A percentile compares a stretch with the other conserved stretches of the same genome.
Evolutionary conservation across 176 grass and related monocot genomes (phyloP).

Genomic region (Oryza glaberrima): DNA sequence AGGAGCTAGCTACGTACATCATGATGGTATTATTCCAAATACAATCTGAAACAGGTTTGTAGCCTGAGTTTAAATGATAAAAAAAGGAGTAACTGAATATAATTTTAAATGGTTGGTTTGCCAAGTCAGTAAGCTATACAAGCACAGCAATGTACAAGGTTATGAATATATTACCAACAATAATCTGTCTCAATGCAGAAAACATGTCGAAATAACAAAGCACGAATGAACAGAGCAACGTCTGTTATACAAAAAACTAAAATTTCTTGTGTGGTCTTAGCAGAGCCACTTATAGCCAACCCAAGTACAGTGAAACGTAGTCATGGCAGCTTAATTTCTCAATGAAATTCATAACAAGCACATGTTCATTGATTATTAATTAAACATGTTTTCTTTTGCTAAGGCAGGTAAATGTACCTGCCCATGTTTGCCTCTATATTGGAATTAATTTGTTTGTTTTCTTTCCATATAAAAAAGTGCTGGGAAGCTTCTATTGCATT

Average conservation of each 20-base stretch:
- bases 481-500: too few relatives aligned
- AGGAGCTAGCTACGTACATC: not conserved
- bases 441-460: too few relatives aligned
- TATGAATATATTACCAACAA: not conserved
- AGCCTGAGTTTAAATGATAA: not conserved
- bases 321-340: not conserved
- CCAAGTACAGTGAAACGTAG: not conserved
- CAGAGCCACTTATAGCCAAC: not conserved
- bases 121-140: not conserved
- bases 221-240: not conserved
- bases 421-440: too few relatives aligned
- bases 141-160: not conserved
- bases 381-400: conserved; percentile 27
- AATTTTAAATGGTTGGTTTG: not conserved
- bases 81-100: not conserved
- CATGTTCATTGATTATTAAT: conserved; percentile 39
- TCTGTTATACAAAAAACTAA: not conserved
- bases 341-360: conserved; percentile 31
- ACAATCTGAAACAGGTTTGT: not conserved
- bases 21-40: not conserved
- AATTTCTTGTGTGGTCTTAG: not conserved
- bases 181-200: not conserved
- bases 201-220: not conserved
- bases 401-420: not conserved
- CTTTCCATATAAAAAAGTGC: too few relatives aligned